Percentiles rank a stretch among this genome's conserved stretches.
Conservation (phyloP, 1,284 basidiomycete species). For the Cystobasidium pallidum region DNA sequence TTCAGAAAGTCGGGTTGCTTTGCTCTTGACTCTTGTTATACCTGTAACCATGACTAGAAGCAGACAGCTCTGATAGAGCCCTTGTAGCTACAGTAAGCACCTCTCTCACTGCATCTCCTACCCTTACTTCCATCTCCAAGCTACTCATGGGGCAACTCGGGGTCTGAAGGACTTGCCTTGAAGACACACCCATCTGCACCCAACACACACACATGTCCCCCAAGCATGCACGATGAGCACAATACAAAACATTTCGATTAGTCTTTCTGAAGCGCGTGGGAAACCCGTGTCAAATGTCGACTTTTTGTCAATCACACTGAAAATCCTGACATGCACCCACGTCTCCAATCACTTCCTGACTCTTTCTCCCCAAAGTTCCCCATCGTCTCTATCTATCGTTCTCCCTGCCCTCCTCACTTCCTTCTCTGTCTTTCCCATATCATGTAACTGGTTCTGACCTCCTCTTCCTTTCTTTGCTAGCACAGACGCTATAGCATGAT, state of each 20-base stretch:
- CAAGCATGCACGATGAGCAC: constrained; percentile 36
- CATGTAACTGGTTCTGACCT: neutral
- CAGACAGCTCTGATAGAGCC: too few species aligned
- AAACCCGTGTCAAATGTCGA: constrained; percentile 18
- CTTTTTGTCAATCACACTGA: constrained; percentile 42
- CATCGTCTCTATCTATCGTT: too few species aligned
- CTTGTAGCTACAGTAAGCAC: too few species aligned
- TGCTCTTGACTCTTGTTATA: neutral
- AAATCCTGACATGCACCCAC: constrained; percentile 36
- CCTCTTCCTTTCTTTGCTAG: neutral
- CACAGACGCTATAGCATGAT: too few species aligned
- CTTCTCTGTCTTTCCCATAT: too few species aligned
- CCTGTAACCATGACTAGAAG: too few species aligned
- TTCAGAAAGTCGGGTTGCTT: neutral
- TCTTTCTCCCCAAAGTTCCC: neutral
- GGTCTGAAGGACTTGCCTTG: too few species aligned
- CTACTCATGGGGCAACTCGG: too few species aligned
- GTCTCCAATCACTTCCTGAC: neutral
- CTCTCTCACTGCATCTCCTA: too few species aligned
- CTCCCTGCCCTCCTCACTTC: too few species aligned
- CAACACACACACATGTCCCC: constrained; percentile 5
- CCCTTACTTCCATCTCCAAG: too few species aligned
- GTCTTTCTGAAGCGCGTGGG: constrained; percentile 27
- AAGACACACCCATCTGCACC: neutral
- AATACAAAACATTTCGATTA: constrained; percentile 41